A percentile compares a stretch with the other conserved stretches of the same genome.
phyloP scores from a whole-genome alignment of 495 filamentous ascomycete genomes.

The Penicillium pancosmium region DNA sequence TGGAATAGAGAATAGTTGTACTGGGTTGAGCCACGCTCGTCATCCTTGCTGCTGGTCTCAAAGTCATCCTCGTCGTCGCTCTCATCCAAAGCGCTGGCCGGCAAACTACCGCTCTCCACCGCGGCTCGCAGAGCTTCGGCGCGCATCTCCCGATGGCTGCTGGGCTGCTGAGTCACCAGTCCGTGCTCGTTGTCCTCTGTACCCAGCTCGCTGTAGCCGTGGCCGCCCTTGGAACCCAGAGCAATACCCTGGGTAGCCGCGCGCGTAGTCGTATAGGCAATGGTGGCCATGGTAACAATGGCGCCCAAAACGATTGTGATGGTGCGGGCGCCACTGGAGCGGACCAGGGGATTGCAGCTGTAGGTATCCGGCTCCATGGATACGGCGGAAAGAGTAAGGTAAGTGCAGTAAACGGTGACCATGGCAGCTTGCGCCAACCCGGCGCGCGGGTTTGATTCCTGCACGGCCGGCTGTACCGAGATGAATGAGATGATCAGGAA shows the following conservation, averaged over 20 bases:
- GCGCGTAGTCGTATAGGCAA: conserved; percentile 96
- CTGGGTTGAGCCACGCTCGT: conserved; percentile 86
- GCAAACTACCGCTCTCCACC: conserved; percentile 86
- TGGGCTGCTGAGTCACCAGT: conserved; percentile 86
- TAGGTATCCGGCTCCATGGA: conserved; percentile 98
- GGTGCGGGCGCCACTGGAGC: conserved; percentile 85
- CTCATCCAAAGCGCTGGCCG: conserved; percentile 85
- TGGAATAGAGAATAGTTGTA: conserved; percentile 98
- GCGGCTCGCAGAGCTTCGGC: conserved; percentile 87
- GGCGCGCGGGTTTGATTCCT: conserved; percentile 90
- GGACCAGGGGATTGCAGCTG: conserved; percentile 89
- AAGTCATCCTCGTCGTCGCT: conserved; percentile 70
- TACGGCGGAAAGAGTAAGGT: conserved; percentile 96
- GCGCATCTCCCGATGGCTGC: conserved; percentile 83
- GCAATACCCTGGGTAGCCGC: conserved; percentile 94
- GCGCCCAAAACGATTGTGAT: conserved; percentile 89
- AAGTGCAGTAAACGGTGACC: conserved; percentile 97
- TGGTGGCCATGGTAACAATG: conserved; percentile 93
- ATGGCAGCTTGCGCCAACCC: conserved; percentile 96
- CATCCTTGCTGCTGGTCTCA: conserved; percentile 64
- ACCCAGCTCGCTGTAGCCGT: conserved; percentile 60
- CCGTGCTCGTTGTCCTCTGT: conserved; percentile 78
- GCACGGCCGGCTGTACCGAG: conserved; percentile 87
- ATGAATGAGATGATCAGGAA: conserved; percentile 79
- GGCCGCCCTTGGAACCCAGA: conserved; percentile 66